Evolutionary conservation across 768 basidiomycete species (phyloP).

Genomic region (Pulveroboletus frians): DNA sequence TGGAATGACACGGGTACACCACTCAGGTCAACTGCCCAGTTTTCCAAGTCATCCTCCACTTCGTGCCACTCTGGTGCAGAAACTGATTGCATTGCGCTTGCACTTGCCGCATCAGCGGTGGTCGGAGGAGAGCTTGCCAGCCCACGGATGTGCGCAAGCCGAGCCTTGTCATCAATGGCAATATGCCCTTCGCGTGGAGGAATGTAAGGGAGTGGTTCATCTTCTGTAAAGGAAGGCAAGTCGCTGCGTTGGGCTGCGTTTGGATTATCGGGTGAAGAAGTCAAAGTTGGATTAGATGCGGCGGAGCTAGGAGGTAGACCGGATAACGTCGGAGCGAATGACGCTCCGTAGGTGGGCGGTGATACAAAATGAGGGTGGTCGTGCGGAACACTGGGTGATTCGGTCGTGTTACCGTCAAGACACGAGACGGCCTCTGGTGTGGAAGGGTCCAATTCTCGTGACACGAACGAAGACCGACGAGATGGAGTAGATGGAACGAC

Average conservation of each 20-base stretch:
- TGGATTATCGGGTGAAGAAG: slow-evolving; percentile 11
- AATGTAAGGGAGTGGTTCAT: slow-evolving; percentile 27
- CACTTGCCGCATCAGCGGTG: slow-evolving; percentile 9
- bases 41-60: slow-evolving; percentile 37
- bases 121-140: slow-evolving; percentile 51
- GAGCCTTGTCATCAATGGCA: slow-evolving; percentile 59
- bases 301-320: slow-evolving; percentile 1
- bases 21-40: slow-evolving; percentile 6
- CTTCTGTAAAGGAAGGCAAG: slow-evolving; percentile 1
- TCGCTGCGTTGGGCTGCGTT: slow-evolving; percentile 4
- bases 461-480: slow-evolving; percentile 27
- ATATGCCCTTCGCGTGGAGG: slow-evolving; percentile 47
- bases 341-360: slow-evolving; percentile 44
- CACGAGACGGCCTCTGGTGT: not conserved
- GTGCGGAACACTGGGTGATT: slow-evolving; percentile 1
- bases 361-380: slow-evolving; percentile 24
- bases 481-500: slow-evolving; percentile 14
- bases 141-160: slow-evolving; percentile 49
- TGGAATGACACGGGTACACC: slow-evolving; percentile 6
- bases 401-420: not conserved
- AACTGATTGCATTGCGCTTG: slow-evolving; percentile 21
- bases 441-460: slow-evolving; percentile 6
- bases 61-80: slow-evolving; percentile 56
- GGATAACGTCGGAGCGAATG: slow-evolving; percentile 19
- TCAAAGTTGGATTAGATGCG: slow-evolving; percentile 3